phyloP scores from a whole-genome alignment of 768 basidiomycete genomes.

The Tylopilus plumbeoviolaceoides region DNA sequence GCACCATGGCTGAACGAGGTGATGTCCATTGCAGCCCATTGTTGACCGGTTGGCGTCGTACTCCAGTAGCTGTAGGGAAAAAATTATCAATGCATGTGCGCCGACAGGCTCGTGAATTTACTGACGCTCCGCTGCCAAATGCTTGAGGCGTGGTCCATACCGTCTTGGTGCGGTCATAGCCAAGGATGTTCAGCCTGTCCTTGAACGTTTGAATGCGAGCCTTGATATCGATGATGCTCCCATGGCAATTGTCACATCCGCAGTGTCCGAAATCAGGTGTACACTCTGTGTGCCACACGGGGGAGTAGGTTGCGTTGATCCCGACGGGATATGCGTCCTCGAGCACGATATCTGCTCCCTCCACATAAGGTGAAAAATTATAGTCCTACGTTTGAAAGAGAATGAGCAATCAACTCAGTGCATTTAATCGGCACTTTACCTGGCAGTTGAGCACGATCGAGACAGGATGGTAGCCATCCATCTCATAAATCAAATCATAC shows the following conservation, averaged over 20 bases:
- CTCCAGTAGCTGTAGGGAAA: constrained; percentile 26
- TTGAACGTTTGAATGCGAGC: constrained; percentile 62
- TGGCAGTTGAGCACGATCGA: constrained; percentile 52
- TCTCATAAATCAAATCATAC: constrained; percentile 43
- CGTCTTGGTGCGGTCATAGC: constrained; percentile 61
- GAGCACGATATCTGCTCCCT: constrained; percentile 66
- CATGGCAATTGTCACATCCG: constrained; percentile 68
- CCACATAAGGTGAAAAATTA: constrained; percentile 52
- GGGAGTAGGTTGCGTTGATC: constrained; percentile 61
- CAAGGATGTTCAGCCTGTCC: constrained; percentile 53
- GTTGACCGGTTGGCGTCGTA: constrained; percentile 24
- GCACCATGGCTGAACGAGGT: constrained; percentile 27
- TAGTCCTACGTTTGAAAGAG: constrained; percentile 44
- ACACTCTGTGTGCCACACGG: constrained; percentile 52
- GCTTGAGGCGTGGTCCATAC: constrained; percentile 60
- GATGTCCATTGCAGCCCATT: constrained; percentile 25
- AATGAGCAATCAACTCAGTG: neutral
- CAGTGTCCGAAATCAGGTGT: constrained; percentile 67
- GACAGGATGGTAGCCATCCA: constrained; percentile 58
- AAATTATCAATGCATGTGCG: neutral
- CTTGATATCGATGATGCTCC: constrained; percentile 60
- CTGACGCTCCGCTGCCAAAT: constrained; percentile 51
- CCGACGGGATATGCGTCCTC: constrained; percentile 39
- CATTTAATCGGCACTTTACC: constrained; percentile 2
- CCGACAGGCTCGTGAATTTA: neutral